A percentile compares a stretch with the other conserved stretches of the same genome.
Conservation (phyloP, 441 rosid species). For the Euphorbia schlechtendalii region DNA sequence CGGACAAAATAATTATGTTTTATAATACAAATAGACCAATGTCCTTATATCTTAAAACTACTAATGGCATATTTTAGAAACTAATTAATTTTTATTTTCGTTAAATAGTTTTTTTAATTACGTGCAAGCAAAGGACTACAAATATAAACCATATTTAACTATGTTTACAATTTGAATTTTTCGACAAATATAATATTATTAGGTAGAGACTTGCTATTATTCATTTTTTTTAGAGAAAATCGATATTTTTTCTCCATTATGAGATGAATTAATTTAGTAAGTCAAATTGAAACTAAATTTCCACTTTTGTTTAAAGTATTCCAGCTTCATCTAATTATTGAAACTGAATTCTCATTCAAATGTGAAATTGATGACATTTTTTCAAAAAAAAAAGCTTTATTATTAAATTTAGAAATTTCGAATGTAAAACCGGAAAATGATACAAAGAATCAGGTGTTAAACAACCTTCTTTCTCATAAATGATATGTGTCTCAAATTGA, state of each 20-base stretch:
- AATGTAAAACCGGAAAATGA: no score
- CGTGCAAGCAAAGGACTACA: not conserved
- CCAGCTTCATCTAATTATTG: not conserved
- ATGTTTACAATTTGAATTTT: not conserved
- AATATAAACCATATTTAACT: not conserved
- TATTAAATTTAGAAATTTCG: no score
- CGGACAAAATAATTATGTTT: not conserved
- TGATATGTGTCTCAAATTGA: no score
- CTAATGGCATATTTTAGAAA: not conserved
- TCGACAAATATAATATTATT: not conserved
- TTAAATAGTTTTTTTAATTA: not conserved
- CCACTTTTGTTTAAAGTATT: not conserved
- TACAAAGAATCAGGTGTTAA: no score
- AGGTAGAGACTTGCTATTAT: not conserved
- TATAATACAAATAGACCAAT: not conserved
- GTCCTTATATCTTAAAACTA: not conserved
- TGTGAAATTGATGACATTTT: not conserved
- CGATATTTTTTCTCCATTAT: not conserved
- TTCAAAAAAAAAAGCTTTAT: not conserved
- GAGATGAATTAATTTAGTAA: not conserved
- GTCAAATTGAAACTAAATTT: not conserved
- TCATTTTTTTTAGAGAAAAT: not conserved
- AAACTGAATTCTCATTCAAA: not conserved
- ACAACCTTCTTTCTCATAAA: no score
- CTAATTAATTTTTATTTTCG: not conserved